phyloP scores from a whole-genome alignment of 2,329 filamentous ascomycete genomes.

The Macrophomina phaseolina region DNA sequence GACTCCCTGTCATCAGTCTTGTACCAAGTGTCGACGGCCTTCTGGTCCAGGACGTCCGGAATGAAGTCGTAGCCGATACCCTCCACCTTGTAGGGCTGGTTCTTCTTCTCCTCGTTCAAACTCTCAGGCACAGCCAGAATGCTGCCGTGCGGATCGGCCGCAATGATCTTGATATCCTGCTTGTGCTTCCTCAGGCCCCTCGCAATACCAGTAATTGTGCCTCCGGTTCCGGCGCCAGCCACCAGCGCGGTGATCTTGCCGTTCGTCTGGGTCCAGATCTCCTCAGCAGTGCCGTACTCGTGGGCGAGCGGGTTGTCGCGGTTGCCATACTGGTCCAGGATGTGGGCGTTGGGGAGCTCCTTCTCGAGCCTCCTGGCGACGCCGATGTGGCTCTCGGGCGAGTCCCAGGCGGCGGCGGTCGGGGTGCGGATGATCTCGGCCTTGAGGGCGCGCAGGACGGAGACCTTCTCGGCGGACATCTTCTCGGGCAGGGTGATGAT shows the following conservation, averaged over 20 bases:
- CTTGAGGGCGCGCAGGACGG: constrained; percentile 88
- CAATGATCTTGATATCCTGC: constrained; percentile 81
- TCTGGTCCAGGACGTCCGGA: constrained; percentile 85
- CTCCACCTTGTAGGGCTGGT: constrained; percentile 95
- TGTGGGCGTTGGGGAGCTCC: constrained; percentile 96
- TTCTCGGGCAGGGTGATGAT: constrained; percentile 99
- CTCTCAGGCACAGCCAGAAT: constrained; percentile 82
- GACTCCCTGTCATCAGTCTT: constrained; percentile 95
- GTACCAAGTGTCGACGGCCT: constrained; percentile 90
- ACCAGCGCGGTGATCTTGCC: constrained; percentile 84
- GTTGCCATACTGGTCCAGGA: constrained; percentile 95
- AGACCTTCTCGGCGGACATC: constrained; percentile 98
- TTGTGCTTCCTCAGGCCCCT: constrained; percentile 88
- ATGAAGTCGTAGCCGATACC: constrained; percentile 99
- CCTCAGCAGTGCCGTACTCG: constrained; percentile 91
- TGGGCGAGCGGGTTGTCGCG: constrained; percentile 90
- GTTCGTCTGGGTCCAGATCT: constrained; percentile 90
- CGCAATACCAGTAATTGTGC: constrained; percentile 90
- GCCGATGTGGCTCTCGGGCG: constrained; percentile 94
- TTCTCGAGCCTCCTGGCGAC: constrained; percentile 89
- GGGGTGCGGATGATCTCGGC: constrained; percentile 98
- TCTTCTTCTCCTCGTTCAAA: constrained; percentile 79
- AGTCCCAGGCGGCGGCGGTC: constrained; percentile 92
- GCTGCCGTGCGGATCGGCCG: constrained; percentile 90
- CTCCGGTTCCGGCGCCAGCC: constrained; percentile 92